Evolutionary conservation across 306 rosid species (phyloP), one percentile per base, ranked within the genome.

Genomic region (Cyamopsis tetragonoloba): DNA sequence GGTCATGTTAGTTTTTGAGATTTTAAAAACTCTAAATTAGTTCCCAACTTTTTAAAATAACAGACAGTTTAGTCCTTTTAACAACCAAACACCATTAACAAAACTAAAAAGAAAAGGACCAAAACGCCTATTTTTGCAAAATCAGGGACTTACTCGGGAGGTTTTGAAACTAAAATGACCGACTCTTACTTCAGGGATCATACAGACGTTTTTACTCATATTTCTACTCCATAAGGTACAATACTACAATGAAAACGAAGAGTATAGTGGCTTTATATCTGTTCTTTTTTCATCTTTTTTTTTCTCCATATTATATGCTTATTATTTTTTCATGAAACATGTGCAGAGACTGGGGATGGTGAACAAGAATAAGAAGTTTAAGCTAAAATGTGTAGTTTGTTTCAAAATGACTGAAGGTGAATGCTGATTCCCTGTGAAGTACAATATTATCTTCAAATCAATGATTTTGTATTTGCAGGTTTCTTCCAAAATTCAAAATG

Each of bases 361-460:
- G 83, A 86, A 88, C 78, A 83, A 85, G 83, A 83, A 88, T 79
- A 83, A 85, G 83, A 83, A 76, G 71, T 66, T 78, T 78, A 39
- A 63, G 75, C 77, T 67, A 59, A 68, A 66, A 72, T 72, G 85
- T 78, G 77, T 47, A 61, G n/a, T 72, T 72, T 46, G 32, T 55
- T 42, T 53, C 27, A 15, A 65, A 43, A 67, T 66, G 31, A 41
- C 22, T 41, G 7, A 43, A 10, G 73, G 28, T 3, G n/a, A 74
- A 31, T 18, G 5, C 32, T 31, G 18, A 5, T 74, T 72, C 28
- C 55, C 43, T 73, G 15, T 75, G 43, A 34, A 41, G 35, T 41
- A 17, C 41, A 37, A 38, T 38, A 27, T 23, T 22, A 14, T 53
- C 41, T 13, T 50, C 11, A 11, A n/a, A n/a, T n/a, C n/a, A n/a